Evolutionary conservation across 768 basidiomycete genomes (phyloP), one percentile per base, ranked within the genome.

Genomic region (Pleurotus djamor): DNA sequence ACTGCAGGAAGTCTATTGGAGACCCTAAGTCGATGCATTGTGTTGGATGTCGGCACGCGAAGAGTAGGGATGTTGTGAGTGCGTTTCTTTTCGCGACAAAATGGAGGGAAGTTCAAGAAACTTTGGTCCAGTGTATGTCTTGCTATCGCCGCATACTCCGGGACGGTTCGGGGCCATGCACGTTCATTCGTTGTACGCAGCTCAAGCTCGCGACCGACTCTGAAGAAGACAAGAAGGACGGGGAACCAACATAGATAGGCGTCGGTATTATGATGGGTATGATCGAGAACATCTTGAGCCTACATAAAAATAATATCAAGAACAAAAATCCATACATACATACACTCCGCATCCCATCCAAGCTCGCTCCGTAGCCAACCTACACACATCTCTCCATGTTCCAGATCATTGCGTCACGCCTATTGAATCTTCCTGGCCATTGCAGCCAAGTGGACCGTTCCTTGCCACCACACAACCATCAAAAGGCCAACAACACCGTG

Each of bases 391-490:
- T 41, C 38, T 41, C 38, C n/a, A 9, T 37, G 35, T 28, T 28
- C 21, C 21, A 28, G 21, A 28, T 28, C 21, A 28, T 28, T 28
- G 21, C 21, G 21, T 1, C 21, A 9, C 32, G 51, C 38, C 49
- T 51, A 60, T 35, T 60, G 59, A 4, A 45, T 43, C 44, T 59
- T 61, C 44, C 51, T 37, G 4, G 77, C 71, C 65, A 79, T 71
- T 21, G 71, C 72, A 32, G 81, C 75, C 41, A 83, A 72, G 36
- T 76, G 81, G 51, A 92, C 73, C 2, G 91, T 93, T 14, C 69
- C 76, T 72, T 94, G 92, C 92, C 92, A 94, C 92, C 92, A 94
- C 3, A 82, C 68, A 6, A 89, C 82, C 79, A 93, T 87, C 55
- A 79, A 81, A 5, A 93, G 70, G 9, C 91, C 87, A 36, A 93